These are phyloP conservation scores for Hypomontagnella monticulosa DNA, from an alignment of 495 filamentous ascomycete genomes.

Conservation along the genomic window DNA sequence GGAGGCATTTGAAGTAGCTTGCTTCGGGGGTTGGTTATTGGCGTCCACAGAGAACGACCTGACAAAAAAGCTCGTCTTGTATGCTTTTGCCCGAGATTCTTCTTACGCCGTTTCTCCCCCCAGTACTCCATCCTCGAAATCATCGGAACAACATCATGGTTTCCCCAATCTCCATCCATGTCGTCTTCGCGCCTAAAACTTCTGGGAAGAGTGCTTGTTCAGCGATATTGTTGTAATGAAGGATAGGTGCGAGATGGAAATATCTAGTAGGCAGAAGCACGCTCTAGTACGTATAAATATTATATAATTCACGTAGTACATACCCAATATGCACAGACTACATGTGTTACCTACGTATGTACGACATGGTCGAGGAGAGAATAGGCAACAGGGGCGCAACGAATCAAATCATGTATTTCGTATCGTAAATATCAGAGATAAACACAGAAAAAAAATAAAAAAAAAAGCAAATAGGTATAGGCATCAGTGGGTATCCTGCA, in stretches of 20 bases:
- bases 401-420: neutral
- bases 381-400: neutral
- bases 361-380: neutral
- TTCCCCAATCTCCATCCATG: no score
- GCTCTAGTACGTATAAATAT: neutral
- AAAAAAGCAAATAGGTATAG: conserved; percentile 24
- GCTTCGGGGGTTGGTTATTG: neutral
- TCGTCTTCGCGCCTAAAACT: no score
- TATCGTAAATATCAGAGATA: neutral
- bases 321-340: neutral
- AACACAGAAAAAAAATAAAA: conserved; percentile 2
- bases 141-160: no score
- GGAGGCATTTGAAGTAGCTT: conserved; percentile 4
- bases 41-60: neutral
- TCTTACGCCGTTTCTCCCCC: no score
- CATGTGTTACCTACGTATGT: neutral
- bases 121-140: no score
- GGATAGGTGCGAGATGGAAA: no score
- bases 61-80: neutral
- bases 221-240: no score
- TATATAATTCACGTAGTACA: neutral
- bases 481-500: conserved; percentile 34
- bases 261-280: no score
- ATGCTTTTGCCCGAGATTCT: neutral
- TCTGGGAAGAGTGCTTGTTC: no score